Base-by-base conservation (phyloP, 129 eudicot genomes). In the Ambrosia artemisiifolia region DNA sequence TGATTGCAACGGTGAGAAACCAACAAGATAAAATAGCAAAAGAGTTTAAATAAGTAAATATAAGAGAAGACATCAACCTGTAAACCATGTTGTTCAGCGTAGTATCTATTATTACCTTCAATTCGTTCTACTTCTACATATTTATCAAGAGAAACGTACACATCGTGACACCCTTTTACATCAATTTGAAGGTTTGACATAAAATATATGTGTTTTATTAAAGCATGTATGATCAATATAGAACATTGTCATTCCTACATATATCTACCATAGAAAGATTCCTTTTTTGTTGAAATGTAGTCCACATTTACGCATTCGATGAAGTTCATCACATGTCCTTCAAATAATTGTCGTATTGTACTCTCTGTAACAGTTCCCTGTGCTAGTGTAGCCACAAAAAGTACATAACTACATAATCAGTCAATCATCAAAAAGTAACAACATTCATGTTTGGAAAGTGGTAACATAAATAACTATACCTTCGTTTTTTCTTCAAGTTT, bases 51-150 rank as follows among this genome's bases (percentile, higher is more conserved):
- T 48, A 11, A 9, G 11, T 48, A 48, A 5, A 11, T 34, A 13
- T 68, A 1, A 24, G 36, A 71, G 49, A 74, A 36, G 46, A 16
- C n/a, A 20, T 67, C 32, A 69, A 88, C 95, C 91, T 88, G 95
- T 34, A 88, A 81, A 1, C 95, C 95, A 79, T 83, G 60, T 20
- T 83, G 83, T 70, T 85, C 95, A 49, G 95, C 88, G 17, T 85
- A 91, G 60, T 88, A 85, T 48, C 81, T 83, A 54, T 85, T 88
- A 63, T 85, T 91, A 64, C 95, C 95, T 72, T 79, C 95, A 49
- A 88, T 84, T 13, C 80, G 79, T 74, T 88, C 95, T 44, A 85
- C 91, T 68, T 88, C 95, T 70, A 85, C 91, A 79, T 88, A 48
- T n/a, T 48, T 48, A 11, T 48, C 54, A 49, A 13, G 12, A 16